Evolutionary conservation across 164 flowering plant genomes (phyloP).

Genomic region (Malania oleifera): DNA sequence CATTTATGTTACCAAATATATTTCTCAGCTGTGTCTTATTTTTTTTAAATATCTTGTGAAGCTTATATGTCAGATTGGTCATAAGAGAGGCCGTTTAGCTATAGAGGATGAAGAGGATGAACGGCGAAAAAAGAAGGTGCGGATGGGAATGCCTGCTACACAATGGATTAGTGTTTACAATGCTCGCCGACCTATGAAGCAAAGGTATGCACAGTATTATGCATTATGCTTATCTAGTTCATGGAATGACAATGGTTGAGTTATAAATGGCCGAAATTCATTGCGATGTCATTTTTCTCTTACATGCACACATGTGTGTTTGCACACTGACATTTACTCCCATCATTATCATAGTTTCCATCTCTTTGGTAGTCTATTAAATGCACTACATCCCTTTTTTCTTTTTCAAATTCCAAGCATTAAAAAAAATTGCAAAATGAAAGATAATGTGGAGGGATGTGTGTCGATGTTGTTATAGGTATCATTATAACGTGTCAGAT

Average conservation of each 20-base stretch:
- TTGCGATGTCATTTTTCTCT: too few species aligned
- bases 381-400: background rate
- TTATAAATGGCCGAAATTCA: too few species aligned
- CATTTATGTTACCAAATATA: background rate
- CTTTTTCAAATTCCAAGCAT: conserved; percentile 3
- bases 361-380: too few species aligned
- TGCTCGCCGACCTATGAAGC: conserved; percentile 66
- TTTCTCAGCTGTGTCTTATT: background rate
- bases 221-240: too few species aligned
- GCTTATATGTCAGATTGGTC: conserved; percentile 51
- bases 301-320: too few species aligned
- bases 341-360: too few species aligned
- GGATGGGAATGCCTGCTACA: conserved; percentile 60
- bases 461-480: conserved; percentile 23
- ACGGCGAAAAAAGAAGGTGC: conserved; percentile 55
- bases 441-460: background rate
- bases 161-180: conserved; percentile 68
- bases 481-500: conserved; percentile 56
- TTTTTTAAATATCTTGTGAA: conserved; percentile 15
- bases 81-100: conserved; percentile 49
- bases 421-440: background rate
- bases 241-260: too few species aligned
- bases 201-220: too few species aligned
- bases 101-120: conserved; percentile 55
- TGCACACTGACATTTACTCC: too few species aligned